Base-by-base conservation (phyloP, 1,284 basidiomycete genomes). In the Cryptococcus neoformans region DNA sequence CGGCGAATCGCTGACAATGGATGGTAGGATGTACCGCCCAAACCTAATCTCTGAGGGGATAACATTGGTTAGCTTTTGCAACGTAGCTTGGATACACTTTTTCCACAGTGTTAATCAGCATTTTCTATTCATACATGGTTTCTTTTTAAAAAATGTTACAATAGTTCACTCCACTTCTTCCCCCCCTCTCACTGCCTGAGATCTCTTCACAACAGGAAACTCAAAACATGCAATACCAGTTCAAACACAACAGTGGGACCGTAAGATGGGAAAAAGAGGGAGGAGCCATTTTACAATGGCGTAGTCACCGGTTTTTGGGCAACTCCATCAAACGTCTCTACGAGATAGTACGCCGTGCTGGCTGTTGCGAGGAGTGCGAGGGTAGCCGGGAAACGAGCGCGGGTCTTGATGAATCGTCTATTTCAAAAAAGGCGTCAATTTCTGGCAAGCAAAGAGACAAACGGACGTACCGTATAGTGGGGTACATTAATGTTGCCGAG, bases 301-400 rank as follows among this genome's bases (percentile, higher is more conserved):
- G 28, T 28, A 28, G 28, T 7, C 46, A 34, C 46, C 9, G n/a
- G 21, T 28, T 34, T 47, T 12, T 47, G 28, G 17, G 17, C 40
- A 41, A n/a, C 45, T 12, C 11, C 34, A 11, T 45, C 44, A 11
- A 53, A 16, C 35, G 53, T 35, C 17, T 63, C 63, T 49, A 61
- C 60, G 37, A 53, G 49, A 58, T 72, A 72, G 51, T 70, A 73
- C 35, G 48, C 69, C 35, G 69, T 64, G 55, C 64, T 68, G 11
- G 59, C 62, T 2, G 62, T 51, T 0, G 69, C 67, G 12, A 66
- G 55, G 7, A 62, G n/a, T 28, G 64, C 64, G 34, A 71, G 56
- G 40, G 55, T 57, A 14, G 58, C 44, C 0, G 69, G 68, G n/a
- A 70, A 57, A 1, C 62, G 59, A 7, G 54, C 52, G 4, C 66